phyloP scores from a whole-genome alignment of 2,329 filamentous ascomycete genomes.

The Fusarium circinatum region DNA sequence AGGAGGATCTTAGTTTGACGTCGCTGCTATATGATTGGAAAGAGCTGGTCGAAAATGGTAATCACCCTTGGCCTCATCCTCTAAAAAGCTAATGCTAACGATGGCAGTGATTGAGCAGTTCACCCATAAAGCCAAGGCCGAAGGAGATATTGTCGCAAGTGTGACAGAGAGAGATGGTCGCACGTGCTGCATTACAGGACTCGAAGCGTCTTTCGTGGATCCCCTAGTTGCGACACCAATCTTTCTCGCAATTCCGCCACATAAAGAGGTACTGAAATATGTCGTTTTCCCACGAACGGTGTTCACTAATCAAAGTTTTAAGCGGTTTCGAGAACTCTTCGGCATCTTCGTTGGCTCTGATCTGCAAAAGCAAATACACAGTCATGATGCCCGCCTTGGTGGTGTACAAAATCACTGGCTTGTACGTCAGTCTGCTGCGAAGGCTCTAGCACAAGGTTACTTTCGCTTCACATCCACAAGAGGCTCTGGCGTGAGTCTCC shows the following conservation, averaged over 20 bases:
- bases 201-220: background rate
- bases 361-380: background rate
- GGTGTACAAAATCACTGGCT: background rate
- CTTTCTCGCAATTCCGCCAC: background rate
- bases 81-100: background rate
- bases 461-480: background rate
- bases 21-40: background rate
- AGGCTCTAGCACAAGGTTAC: background rate
- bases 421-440: background rate
- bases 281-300: accelerated
- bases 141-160: accelerated
- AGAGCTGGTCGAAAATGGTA: background rate
- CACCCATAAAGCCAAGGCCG: background rate
- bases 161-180: background rate
- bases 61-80: background rate
- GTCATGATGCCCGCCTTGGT: accelerated
- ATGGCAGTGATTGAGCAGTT: too few relatives aligned
- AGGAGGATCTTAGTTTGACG: too few relatives aligned
- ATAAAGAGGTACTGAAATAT: accelerated
- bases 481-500: background rate
- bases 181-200: background rate
- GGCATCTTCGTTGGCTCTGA: background rate
- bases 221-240: background rate
- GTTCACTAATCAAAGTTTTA: accelerated
- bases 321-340: background rate